Conservation (phyloP, 2,329 filamentous ascomycete genomes). For the Sarocladium strictum region DNA sequence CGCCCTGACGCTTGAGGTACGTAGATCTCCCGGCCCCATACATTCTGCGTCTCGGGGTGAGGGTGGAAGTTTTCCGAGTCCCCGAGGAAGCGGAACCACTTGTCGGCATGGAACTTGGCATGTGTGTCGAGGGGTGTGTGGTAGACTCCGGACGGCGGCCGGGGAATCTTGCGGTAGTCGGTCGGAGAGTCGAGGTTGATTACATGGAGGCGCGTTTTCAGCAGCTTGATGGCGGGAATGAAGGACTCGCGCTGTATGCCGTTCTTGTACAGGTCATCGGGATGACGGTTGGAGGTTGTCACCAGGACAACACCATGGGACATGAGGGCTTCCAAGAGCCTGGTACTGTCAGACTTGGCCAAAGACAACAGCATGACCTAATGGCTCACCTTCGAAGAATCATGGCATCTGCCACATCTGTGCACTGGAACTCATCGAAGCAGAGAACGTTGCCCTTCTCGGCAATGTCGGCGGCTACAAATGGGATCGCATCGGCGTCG, state of each 20-base stretch:
- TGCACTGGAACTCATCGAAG: conserved; percentile 98
- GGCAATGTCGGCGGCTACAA: conserved; percentile 92
- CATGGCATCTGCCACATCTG: conserved; percentile 98
- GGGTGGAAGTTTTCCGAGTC: conserved; percentile 72
- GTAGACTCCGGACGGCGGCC: conserved; percentile 89
- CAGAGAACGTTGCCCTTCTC: conserved; percentile 80
- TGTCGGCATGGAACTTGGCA: conserved; percentile 75
- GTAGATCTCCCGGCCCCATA: conserved; percentile 87
- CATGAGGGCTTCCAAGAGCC: conserved; percentile 85
- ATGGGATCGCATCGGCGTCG: conserved; percentile 84
- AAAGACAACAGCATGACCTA: neutral
- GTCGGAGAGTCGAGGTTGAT: conserved; percentile 93
- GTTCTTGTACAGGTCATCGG: conserved; percentile 95
- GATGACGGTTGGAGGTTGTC: conserved; percentile 95
- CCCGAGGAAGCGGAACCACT: conserved; percentile 93
- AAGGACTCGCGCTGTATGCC: conserved; percentile 95
- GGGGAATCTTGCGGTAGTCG: conserved; percentile 94
- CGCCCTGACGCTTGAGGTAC: conserved; percentile 84
- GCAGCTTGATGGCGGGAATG: conserved; percentile 86
- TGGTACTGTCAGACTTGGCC: conserved; percentile 20
- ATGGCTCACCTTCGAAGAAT: conserved; percentile 66
- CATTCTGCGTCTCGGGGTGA: conserved; percentile 70
- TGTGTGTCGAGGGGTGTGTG: conserved; percentile 78
- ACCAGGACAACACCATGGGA: conserved; percentile 94
- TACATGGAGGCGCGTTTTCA: conserved; percentile 77